A percentile compares a stretch with the other conserved stretches of the same genome.
Evolutionary conservation across 2,329 filamentous ascomycete species (phyloP).

Genomic region (Colletotrichum paranaense): DNA sequence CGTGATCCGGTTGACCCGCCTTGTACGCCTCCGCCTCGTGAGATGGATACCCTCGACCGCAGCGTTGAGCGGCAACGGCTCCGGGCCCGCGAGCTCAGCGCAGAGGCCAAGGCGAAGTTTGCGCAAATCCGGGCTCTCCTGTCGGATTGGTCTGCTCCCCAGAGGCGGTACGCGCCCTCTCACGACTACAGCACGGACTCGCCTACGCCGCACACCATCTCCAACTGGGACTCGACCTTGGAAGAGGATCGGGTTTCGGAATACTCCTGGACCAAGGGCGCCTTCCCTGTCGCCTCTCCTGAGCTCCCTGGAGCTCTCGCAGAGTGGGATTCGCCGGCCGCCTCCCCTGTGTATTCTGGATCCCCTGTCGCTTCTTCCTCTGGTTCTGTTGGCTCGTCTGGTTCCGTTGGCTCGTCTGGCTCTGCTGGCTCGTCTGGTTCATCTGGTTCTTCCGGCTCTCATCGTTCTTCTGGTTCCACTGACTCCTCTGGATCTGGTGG

Average conservation of each 20-base stretch:
- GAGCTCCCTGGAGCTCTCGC: constrained; percentile 2
- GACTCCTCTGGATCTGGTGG: background rate
- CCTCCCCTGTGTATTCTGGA: background rate
- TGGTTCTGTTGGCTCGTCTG: background rate
- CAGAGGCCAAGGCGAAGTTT: background rate
- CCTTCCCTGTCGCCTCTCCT: background rate
- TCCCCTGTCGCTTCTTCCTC: background rate
- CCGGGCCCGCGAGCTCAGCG: constrained; percentile 1
- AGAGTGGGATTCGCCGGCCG: constrained; percentile 1
- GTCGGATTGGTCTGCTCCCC: background rate
- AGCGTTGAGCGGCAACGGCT: constrained; percentile 7
- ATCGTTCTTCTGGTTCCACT: background rate
- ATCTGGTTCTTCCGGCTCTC: background rate
- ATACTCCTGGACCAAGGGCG: background rate
- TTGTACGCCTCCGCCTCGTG: constrained; percentile 1
- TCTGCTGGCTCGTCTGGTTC: background rate
- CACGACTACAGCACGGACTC: constrained; percentile 13
- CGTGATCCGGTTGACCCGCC: background rate
- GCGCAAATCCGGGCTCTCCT: constrained; percentile 6
- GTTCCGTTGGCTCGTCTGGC: background rate
- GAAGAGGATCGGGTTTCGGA: constrained; percentile 1
- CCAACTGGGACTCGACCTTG: constrained; percentile 17
- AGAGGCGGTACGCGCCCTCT: background rate
- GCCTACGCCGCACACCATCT: constrained; percentile 16
- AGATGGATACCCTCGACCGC: constrained; percentile 11